Conservation (phyloP, 1,139 yeast genomes). For the Zygoascus sp. region DNA sequence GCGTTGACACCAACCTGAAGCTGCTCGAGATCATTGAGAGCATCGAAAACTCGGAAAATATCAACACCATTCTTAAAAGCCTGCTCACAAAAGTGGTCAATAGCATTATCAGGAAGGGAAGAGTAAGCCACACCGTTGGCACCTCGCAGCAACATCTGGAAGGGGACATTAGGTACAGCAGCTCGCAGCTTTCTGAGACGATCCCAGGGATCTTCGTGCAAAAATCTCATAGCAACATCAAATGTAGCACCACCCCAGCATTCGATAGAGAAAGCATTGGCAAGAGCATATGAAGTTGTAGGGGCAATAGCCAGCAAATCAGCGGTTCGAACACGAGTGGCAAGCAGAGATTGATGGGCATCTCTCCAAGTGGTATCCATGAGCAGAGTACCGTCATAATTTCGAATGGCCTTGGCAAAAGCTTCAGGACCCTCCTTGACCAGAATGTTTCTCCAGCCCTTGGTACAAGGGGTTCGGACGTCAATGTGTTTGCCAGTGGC, state of each 20-base stretch:
- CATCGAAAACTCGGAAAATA: slow-evolving; percentile 95
- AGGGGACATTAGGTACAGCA: slow-evolving; percentile 95
- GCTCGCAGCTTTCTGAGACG: slow-evolving; percentile 82
- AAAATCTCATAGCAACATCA: slow-evolving; percentile 96
- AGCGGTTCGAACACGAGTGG: slow-evolving; percentile 93
- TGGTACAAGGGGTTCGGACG: slow-evolving; percentile 50
- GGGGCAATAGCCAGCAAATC: slow-evolving; percentile 91
- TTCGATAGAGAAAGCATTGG: slow-evolving; percentile 91
- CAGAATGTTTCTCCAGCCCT: slow-evolving; percentile 90
- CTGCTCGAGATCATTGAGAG: slow-evolving; percentile 93
- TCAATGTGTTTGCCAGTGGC: slow-evolving; percentile 54
- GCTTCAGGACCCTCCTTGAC: slow-evolving; percentile 81
- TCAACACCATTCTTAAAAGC: slow-evolving; percentile 97
- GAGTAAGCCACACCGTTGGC: slow-evolving; percentile 99
- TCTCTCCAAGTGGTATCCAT: slow-evolving; percentile 99
- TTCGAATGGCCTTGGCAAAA: slow-evolving; percentile 83
- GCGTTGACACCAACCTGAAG: slow-evolving; percentile 97
- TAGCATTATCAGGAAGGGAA: slow-evolving; percentile 96
- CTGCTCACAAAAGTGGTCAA: slow-evolving; percentile 91
- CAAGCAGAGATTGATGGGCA: slow-evolving; percentile 97
- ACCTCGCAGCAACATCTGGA: slow-evolving; percentile 98
- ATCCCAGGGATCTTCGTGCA: slow-evolving; percentile 98
- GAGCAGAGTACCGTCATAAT: slow-evolving; percentile 77
- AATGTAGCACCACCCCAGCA: slow-evolving; percentile 99
- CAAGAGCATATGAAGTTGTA: slow-evolving; percentile 83